Percentiles rank a stretch among this genome's conserved stretches.
These are phyloP conservation scores for Fragaria iinumae DNA, from an alignment of 306 rosid species.

Conservation along the genomic window DNA sequence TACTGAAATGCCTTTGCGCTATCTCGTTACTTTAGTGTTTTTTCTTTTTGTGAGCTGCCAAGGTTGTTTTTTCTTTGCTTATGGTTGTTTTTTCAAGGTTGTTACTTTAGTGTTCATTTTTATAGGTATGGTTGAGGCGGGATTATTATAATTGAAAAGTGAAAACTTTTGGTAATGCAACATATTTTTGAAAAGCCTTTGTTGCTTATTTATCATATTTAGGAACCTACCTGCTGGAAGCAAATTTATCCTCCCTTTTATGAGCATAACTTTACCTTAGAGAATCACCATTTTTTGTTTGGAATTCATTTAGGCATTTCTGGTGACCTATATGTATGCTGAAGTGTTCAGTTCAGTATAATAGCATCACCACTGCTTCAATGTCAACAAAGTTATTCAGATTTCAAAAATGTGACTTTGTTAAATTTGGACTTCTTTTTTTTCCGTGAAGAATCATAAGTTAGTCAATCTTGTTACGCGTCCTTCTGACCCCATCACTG, in stretches of 20 bases:
- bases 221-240: neutral
- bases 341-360: neutral
- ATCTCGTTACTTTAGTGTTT: neutral
- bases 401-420: neutral
- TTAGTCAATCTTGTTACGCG: neutral
- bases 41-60: neutral
- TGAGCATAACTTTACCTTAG: neutral
- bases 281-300: neutral
- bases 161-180: neutral
- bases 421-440: neutral
- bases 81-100: no score
- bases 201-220: neutral
- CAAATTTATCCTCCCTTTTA: neutral
- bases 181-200: neutral
- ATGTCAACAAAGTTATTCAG: neutral
- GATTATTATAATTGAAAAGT: conserved; percentile 2
- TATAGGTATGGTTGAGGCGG: neutral
- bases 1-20: conserved; percentile 1
- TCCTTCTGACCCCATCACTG: neutral
- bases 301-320: neutral
- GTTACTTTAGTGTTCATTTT: no score
- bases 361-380: neutral
- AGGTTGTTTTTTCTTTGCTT: neutral
- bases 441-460: conserved; percentile 2
- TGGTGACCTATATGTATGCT: neutral